phyloP scores from a whole-genome alignment of 129 eudicot species.

The Lonicera japonica region DNA sequence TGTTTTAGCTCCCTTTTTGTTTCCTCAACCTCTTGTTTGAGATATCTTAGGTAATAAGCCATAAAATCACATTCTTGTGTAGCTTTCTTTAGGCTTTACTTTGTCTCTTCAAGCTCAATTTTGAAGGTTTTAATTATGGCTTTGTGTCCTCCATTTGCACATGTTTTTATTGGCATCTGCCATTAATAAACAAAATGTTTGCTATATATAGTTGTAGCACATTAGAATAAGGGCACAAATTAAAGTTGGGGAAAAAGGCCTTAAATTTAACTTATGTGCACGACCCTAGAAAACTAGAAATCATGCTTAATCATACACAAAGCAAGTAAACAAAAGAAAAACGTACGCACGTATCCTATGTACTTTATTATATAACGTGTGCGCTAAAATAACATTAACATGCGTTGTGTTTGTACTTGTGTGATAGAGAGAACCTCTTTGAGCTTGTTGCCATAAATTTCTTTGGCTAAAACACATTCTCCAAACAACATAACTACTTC shows the following conservation, averaged over 20 bases:
- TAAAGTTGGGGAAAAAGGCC: too few species aligned
- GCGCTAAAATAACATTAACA: too few species aligned
- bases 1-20: conserved; percentile 73
- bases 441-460: conserved; percentile 57
- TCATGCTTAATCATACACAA: too few species aligned
- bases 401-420: too few species aligned
- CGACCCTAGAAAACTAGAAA: too few species aligned
- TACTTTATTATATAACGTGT: too few species aligned
- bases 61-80: conserved; percentile 60
- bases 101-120: conserved; percentile 60
- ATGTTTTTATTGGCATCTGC: conserved; percentile 30
- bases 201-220: too few species aligned
- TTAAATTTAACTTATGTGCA: too few species aligned
- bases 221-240: too few species aligned
- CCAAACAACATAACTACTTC: conserved; percentile 78
- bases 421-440: conserved; percentile 52
- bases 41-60: conserved; percentile 53
- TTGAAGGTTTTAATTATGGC: conserved; percentile 30
- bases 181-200: too few species aligned
- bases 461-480: conserved; percentile 73
- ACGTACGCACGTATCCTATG: too few species aligned
- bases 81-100: conserved; percentile 56
- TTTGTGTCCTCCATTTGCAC: conserved; percentile 15
- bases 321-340: too few species aligned
- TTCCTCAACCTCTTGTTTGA: conserved; percentile 69